Base-by-base conservation (phyloP, 2,329 filamentous ascomycete genomes). In the Cladophialophora chaetospira region DNA sequence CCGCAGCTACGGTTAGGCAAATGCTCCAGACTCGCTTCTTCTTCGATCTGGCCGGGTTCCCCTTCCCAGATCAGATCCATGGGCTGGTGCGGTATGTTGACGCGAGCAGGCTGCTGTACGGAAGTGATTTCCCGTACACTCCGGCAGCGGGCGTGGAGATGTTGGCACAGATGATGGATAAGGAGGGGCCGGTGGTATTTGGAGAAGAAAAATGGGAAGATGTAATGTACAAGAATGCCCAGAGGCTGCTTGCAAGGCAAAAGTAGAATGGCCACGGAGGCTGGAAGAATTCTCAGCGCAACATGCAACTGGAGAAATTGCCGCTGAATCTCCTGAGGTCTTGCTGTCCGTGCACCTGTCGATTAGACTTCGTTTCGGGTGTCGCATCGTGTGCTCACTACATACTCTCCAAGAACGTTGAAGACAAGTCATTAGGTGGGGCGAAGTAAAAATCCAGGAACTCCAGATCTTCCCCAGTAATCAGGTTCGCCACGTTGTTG, bases 81-180 rank as follows among this genome's bases (percentile, higher is more conserved):
- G 53, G 28, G 6, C 31, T 56, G 11, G 17, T 56, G 3, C 13
- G 11, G 5, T 51, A 42, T 26, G 28, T 56, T 23, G 45, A 42
- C 45, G 33, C 38, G 35, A 21, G 48, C 11, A 45, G 40, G 9
- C 11, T 56, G 11, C 46, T 56, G 6, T 56, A 56, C 23, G 53
- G 53, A 5, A 56, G 45, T n/a, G 53, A 56, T 45, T 56, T 42
- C 25, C 53, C 53, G 13, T 56, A 40, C 17, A 56, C 53, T 2
- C 38, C 53, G 5, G 44, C 31, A n/a, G 19, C 36, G 23, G 36
- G 9, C 6, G 45, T 49, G 1, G 13, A 21, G 23, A 8, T 9
- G 23, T 33, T 44, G 28, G 53, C 53, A 3, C 26, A 26, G 25
- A 29, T 43, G 8, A 49, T 55, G 29, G 51, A 54, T 15, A 19